Evolutionary conservation across 2,329 filamentous ascomycete species (phyloP), one percentile per base, ranked within the genome.

Genomic region (Cladorrhinum sp.): DNA sequence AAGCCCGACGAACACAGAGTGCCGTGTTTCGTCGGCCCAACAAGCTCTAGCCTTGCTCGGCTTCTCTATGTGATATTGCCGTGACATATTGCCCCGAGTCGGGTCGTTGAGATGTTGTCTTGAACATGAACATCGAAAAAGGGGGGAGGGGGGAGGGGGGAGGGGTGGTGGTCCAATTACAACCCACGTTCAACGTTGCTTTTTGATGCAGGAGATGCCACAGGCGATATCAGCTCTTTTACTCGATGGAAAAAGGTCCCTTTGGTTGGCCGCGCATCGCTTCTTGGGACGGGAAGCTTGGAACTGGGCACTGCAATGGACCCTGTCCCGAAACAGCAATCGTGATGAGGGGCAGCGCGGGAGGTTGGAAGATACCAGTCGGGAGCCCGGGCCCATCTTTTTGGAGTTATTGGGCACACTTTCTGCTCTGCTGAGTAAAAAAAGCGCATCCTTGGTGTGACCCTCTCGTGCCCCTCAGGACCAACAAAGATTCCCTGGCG

Each of bases 11-110:
- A 54, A 54, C 10, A 13, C 51, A 38, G 20, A 54, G 29, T 45
- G 49, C 49, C 53, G 53, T 55, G 23, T 49, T 41, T 41, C 38
- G 23, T 18, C 38, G 6, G 23, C 38, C 41, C 38, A 32, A 56
- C 53, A 48, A 56, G 53, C 53, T 56, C 36, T 38, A 56, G 53
- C 53, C 53, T 56, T 56, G 53, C 25, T 56, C 38, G 24, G 53
- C 32, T 38, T 55, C 8, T 18, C 20, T 18, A 23, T 55, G 32
- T 55, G 52, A 55, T 55, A 55, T 55, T 55, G 52, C 52, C 32
- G 52, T 18, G 18, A 13, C 16, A 25, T 36, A 45, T 55, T 55
- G 52, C 32, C 36, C 45, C 36, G 52, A 49, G 23, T 56, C 24
- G 53, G 20, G 41, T 45, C 36, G 36, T 45, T 45, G 41, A 45